phyloP scores from a whole-genome alignment of 1,284 basidiomycete genomes.

The Papiliotrema terrestris region DNA sequence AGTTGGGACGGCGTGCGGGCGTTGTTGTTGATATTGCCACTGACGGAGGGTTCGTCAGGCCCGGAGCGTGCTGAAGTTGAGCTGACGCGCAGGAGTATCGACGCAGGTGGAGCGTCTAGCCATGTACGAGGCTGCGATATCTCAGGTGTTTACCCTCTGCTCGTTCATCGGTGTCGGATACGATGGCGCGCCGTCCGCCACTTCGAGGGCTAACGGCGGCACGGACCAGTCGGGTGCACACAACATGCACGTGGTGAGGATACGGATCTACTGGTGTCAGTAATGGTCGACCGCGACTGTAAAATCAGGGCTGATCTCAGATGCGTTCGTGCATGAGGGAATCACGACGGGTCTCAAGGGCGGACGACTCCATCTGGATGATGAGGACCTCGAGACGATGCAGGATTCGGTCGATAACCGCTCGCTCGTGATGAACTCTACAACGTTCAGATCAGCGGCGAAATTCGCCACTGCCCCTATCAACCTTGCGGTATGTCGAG shows the following conservation, averaged over 20 bases:
- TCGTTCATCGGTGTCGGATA: slow-evolving; percentile 55
- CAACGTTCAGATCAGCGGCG: slow-evolving; percentile 41
- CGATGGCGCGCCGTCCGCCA: slow-evolving; percentile 52
- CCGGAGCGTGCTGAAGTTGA: not conserved
- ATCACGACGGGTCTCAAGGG: slow-evolving; percentile 73
- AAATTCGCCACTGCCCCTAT: slow-evolving; percentile 62
- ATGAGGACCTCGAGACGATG: slow-evolving; percentile 67
- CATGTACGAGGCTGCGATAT: slow-evolving; percentile 62
- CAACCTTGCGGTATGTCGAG: slow-evolving; percentile 53
- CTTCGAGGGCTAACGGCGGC: slow-evolving; percentile 27
- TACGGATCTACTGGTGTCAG: slow-evolving; percentile 73
- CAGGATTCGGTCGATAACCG: slow-evolving; percentile 59
- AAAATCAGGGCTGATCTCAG: slow-evolving; percentile 9
- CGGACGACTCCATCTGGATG: slow-evolving; percentile 62
- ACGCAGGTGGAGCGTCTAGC: slow-evolving; percentile 57
- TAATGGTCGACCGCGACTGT: no score
- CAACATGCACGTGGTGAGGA: slow-evolving; percentile 54
- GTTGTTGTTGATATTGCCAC: slow-evolving; percentile 69
- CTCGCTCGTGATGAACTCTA: slow-evolving; percentile 40
- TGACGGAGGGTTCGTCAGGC: slow-evolving; percentile 65
- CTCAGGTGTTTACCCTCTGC: slow-evolving; percentile 68
- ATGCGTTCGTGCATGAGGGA: slow-evolving; percentile 70
- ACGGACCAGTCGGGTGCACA: slow-evolving; percentile 51
- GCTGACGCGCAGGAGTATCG: slow-evolving; percentile 48
- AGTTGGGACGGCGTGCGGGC: slow-evolving; percentile 79